Conservation (phyloP, 2,329 filamentous ascomycete species). For the Colletotrichum spaethianum region DNA sequence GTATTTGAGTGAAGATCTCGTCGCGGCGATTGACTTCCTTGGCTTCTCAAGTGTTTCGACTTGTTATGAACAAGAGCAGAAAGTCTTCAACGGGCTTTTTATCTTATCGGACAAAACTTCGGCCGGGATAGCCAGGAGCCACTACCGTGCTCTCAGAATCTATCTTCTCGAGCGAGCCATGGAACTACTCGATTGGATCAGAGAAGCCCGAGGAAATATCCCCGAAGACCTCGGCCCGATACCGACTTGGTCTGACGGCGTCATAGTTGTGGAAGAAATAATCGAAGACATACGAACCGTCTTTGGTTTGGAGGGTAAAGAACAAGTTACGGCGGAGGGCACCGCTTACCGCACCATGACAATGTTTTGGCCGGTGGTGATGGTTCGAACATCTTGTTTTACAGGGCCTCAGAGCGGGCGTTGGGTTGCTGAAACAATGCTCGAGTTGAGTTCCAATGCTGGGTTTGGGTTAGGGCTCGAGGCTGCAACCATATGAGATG, state of each 20-base stretch:
- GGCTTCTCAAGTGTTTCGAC: slow-evolving; percentile 6
- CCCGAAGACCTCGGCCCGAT: background rate
- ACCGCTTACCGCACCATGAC: slow-evolving; percentile 31
- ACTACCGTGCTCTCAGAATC: slow-evolving; percentile 24
- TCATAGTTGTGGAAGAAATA: background rate
- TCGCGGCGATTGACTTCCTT: slow-evolving; percentile 1
- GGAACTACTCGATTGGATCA: background rate
- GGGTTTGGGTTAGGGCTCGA: slow-evolving; percentile 30
- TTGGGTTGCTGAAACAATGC: slow-evolving; percentile 30
- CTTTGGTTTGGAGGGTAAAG: slow-evolving; percentile 28
- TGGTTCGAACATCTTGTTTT: slow-evolving; percentile 31
- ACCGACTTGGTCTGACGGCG: slow-evolving; percentile 20
- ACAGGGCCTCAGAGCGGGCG: slow-evolving; percentile 24
- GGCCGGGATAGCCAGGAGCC: background rate
- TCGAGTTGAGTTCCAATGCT: slow-evolving; percentile 26
- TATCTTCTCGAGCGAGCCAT: slow-evolving; percentile 21
- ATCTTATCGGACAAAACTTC: background rate
- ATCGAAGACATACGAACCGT: slow-evolving; percentile 29
- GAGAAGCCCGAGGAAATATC: background rate
- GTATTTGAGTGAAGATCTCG: background rate
- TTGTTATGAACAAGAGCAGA: background rate
- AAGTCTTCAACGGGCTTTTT: slow-evolving; percentile 26
- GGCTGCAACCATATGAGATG: background rate
- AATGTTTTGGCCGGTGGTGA: slow-evolving; percentile 37
- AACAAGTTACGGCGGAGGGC: slow-evolving; percentile 11